Evolutionary conservation across 192 early-diverging fungal species (phyloP), one percentile per base, ranked within the genome.

Genomic region (Thoreauomyces humboldtii): DNA sequence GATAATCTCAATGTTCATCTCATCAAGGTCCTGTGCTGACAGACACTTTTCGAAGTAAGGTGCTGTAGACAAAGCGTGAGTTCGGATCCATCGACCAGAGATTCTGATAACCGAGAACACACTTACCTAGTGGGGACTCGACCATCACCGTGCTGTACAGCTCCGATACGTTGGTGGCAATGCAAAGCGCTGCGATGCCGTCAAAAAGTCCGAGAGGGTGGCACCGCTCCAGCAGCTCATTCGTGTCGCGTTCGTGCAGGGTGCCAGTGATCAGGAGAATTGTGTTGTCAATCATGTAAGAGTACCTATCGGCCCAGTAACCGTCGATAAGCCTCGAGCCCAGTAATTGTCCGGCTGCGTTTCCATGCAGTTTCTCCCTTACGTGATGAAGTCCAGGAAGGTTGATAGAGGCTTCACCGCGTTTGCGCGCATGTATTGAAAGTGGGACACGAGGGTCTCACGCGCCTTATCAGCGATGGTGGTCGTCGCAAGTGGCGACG

Each of bases 231-330:
- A 99, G 72, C 44, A 99, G 75, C 70, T 99, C 95, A 73, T 93
- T 91, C 33, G 96, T 96, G 79, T 99, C 96, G 58, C 96, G 87
- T 72, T 98, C 92, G 68, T 99, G 95, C 11, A 99, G 81, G 14
- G 97, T 99, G 12, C 97, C 97, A 1, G 94, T 97, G 61, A 99
- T 96, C 36, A 99, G 76, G 58, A 99, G 78, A 60, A 99, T 94
- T 50, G 96, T 91, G 79, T 99, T 99, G 77, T 99, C 97, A 68
- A 99, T 99, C 97, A 99, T 99, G 73, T 98, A 99, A 19, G 88
- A 88, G 73, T 94, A 94, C 22, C 91, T 80, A 57, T 12, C 46
- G 38, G 43, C 14, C 11, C 62, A 53, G 56, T 54, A 27, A 27
- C 17, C 12, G 42, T 5, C 14, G 21, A 28, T 7, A 27, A 38